Conservation (phyloP, 2,329 filamentous ascomycete species). For the Penicillium brasilianum region DNA sequence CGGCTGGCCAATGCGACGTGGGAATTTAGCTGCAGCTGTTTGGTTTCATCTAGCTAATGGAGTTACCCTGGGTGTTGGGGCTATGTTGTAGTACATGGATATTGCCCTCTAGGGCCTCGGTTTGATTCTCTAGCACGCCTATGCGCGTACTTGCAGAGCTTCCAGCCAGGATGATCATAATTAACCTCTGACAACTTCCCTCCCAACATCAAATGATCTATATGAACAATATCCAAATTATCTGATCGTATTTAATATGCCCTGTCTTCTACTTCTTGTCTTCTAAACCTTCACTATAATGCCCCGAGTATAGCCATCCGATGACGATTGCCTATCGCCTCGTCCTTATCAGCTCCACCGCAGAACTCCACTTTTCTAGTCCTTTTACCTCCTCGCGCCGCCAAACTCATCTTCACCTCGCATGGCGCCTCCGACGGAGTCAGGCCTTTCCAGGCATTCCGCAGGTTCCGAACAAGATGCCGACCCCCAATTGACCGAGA, state of each 20-base stretch:
- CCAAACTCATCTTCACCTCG: not conserved
- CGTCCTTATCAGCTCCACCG: conserved; percentile 17
- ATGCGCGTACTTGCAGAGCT: not conserved
- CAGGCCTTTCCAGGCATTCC: not conserved
- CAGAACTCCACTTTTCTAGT: conserved; percentile 9
- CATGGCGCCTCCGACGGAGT: conserved; percentile 15
- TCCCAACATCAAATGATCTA: too few species aligned
- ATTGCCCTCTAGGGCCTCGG: not conserved
- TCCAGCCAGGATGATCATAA: too few species aligned
- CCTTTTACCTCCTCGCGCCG: not conserved
- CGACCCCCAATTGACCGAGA: conserved; percentile 2
- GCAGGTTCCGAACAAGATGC: not conserved
- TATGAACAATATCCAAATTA: too few species aligned
- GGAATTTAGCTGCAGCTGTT: not conserved
- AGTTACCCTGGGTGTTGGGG: not conserved
- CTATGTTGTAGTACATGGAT: not conserved
- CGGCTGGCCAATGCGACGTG: not conserved
- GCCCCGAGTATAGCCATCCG: not conserved
- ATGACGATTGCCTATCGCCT: conserved; percentile 5
- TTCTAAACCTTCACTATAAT: not conserved
- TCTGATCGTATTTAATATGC: too few species aligned
- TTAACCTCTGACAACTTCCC: not conserved
- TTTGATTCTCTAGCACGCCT: not conserved
- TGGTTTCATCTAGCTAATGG: too few species aligned
- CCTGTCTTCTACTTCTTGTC: not conserved